Conservation (phyloP, 208 protist species). For the Plasmodiophora brassicae region DNA sequence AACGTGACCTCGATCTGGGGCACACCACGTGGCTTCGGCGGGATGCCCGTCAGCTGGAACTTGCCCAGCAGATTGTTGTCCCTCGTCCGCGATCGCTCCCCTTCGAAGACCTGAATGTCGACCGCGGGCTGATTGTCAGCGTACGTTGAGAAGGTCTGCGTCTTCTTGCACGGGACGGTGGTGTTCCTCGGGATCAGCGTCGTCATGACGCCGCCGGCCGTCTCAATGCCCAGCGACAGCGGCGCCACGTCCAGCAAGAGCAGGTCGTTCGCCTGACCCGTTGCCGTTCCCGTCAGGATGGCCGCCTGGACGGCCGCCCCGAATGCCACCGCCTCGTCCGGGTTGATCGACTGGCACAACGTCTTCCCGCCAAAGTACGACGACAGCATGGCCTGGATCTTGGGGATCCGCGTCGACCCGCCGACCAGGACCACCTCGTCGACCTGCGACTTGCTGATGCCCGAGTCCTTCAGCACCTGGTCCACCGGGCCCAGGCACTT, state of each 20-base stretch:
- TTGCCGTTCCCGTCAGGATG: slow-evolving; percentile 84
- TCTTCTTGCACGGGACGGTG: slow-evolving; percentile 65
- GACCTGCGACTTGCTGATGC: slow-evolving; percentile 73
- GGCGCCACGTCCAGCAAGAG: slow-evolving; percentile 59
- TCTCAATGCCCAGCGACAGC: slow-evolving; percentile 61
- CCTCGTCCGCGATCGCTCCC: slow-evolving; percentile 90
- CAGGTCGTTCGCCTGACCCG: slow-evolving; percentile 65
- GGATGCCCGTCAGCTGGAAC: slow-evolving; percentile 82
- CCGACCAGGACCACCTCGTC: slow-evolving; percentile 83
- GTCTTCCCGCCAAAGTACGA: slow-evolving; percentile 90
- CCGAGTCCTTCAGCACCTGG: slow-evolving; percentile 71
- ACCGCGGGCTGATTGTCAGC: slow-evolving; percentile 95
- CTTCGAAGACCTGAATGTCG: slow-evolving; percentile 98
- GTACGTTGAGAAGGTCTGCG: slow-evolving; percentile 86
- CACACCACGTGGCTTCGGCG: slow-evolving; percentile 58
- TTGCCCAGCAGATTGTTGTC: slow-evolving; percentile 97
- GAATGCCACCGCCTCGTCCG: slow-evolving; percentile 73
- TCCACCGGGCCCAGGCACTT: slow-evolving; percentile 69
- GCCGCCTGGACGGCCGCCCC: slow-evolving; percentile 89
- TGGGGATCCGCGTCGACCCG: slow-evolving; percentile 87
- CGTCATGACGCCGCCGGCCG: slow-evolving; percentile 80
- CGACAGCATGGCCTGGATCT: slow-evolving; percentile 87
- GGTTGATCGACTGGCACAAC: slow-evolving; percentile 67
- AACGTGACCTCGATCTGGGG: slow-evolving; percentile 93
- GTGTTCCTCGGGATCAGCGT: slow-evolving; percentile 73